phyloP scores from a whole-genome alignment of 306 rosid species.

The Luffa aegyptiaca region DNA sequence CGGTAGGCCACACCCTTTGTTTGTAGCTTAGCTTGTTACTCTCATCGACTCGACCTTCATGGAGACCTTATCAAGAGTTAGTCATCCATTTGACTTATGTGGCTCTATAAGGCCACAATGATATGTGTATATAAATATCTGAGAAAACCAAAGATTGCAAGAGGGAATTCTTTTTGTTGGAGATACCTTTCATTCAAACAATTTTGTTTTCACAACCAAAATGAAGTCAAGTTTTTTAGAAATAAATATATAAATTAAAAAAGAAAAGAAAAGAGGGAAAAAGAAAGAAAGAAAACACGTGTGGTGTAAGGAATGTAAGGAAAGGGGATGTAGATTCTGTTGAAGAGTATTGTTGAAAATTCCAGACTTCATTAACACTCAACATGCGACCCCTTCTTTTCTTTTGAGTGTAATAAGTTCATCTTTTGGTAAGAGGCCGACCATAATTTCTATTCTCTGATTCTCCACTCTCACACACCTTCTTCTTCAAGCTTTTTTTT shows the following conservation, averaged over 20 bases:
- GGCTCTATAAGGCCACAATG: no score
- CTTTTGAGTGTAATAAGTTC: not conserved
- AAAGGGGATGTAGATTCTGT: not conserved
- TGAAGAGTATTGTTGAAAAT: not conserved
- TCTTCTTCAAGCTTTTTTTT: not conserved
- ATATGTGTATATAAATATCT: no score
- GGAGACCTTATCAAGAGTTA: no score
- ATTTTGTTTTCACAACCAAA: not conserved
- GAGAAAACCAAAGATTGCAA: no score
- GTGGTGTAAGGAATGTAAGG: not conserved
- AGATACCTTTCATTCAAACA: not conserved
- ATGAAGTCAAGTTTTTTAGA: not conserved
- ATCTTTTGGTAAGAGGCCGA: constrained; percentile 1
- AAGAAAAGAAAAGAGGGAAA: not conserved
- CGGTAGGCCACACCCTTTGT: no score
- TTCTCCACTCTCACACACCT: constrained; percentile 4
- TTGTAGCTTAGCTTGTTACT: no score
- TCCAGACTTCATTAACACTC: not conserved
- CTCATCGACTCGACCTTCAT: no score
- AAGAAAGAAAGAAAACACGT: not conserved
- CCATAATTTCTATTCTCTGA: not conserved
- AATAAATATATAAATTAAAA: not conserved
- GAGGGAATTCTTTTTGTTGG: no score
- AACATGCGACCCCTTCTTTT: not conserved
- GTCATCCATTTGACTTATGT: no score